Evolutionary conservation across 2,329 filamentous ascomycete species (phyloP).

Genomic region (Grosmannia clavigera): DNA sequence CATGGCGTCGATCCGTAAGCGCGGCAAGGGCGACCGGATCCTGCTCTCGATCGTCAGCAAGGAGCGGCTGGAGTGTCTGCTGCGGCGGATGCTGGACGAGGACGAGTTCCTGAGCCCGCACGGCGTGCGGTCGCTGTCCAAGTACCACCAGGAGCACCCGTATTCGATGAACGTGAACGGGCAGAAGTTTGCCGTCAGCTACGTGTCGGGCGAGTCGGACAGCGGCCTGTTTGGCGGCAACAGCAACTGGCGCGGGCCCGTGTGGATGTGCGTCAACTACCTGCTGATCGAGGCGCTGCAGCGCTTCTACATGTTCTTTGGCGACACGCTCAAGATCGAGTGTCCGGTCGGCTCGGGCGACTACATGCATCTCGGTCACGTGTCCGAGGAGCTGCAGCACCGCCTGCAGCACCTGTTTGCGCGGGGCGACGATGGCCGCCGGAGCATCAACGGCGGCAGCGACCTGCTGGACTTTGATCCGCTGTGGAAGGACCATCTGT

Average conservation of each 20-base stretch:
- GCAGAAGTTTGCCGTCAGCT: conserved; percentile 75
- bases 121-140: conserved; percentile 84
- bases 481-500: conserved; percentile 85
- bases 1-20: conserved; percentile 82
- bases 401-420: conserved; percentile 85
- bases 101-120: conserved; percentile 84
- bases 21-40: conserved; percentile 81
- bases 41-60: conserved; percentile 85
- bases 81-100: conserved; percentile 86
- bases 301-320: conserved; percentile 93
- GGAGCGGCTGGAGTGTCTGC: conserved; percentile 78
- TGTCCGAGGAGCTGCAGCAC: conserved; percentile 91
- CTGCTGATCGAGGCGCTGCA: conserved; percentile 88
- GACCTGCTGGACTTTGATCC: conserved; percentile 83
- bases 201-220: conserved; percentile 92
- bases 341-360: conserved; percentile 90
- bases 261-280: conserved; percentile 96
- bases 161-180: conserved; percentile 95
- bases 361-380: conserved; percentile 88
- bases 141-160: conserved; percentile 78
- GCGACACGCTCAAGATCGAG: conserved; percentile 75
- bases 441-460: conserved; percentile 77
- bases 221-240: conserved; percentile 92
- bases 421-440: conserved; percentile 69
- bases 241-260: conserved; percentile 93